phyloP scores from a whole-genome alignment of 2,329 filamentous ascomycete genomes.

The Cercospora canescens region DNA sequence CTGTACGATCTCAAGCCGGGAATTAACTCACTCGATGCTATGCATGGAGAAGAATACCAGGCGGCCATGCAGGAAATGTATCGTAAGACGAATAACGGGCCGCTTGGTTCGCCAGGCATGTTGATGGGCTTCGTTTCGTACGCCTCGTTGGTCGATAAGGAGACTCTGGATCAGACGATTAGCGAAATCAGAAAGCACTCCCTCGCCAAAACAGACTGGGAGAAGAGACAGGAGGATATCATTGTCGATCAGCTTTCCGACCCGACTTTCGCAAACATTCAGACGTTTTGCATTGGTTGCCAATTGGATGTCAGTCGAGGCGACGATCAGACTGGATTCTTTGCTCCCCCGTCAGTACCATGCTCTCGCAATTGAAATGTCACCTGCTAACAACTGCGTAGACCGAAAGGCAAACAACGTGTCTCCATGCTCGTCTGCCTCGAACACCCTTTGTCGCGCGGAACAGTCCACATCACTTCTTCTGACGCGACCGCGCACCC shows the following conservation, averaged over 20 bases:
- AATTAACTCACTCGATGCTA: constrained; percentile 35
- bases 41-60: constrained; percentile 38
- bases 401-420: constrained; percentile 34
- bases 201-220: constrained; percentile 37
- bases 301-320: constrained; percentile 35
- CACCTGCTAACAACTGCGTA: not conserved
- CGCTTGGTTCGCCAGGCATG: constrained; percentile 39
- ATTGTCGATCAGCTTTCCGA: constrained; percentile 36
- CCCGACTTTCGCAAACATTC: constrained; percentile 39
- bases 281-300: constrained; percentile 38
- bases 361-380: not conserved
- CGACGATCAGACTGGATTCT: constrained; percentile 34
- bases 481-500: constrained; percentile 30
- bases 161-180: constrained; percentile 33
- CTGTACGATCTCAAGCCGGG: constrained; percentile 34
- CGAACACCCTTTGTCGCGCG: constrained; percentile 32
- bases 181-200: constrained; percentile 36
- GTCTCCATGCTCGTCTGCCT: constrained; percentile 33
- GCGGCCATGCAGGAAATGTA: constrained; percentile 37
- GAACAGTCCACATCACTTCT: constrained; percentile 34
- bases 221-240: constrained; percentile 37
- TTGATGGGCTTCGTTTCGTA: constrained; percentile 38
- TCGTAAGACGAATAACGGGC: constrained; percentile 35
- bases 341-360: constrained; percentile 28
- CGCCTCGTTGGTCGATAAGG: constrained; percentile 33